Evolutionary conservation across 192 early-diverging fungal species (phyloP).

Genomic region (Dissophora globulifera): DNA sequence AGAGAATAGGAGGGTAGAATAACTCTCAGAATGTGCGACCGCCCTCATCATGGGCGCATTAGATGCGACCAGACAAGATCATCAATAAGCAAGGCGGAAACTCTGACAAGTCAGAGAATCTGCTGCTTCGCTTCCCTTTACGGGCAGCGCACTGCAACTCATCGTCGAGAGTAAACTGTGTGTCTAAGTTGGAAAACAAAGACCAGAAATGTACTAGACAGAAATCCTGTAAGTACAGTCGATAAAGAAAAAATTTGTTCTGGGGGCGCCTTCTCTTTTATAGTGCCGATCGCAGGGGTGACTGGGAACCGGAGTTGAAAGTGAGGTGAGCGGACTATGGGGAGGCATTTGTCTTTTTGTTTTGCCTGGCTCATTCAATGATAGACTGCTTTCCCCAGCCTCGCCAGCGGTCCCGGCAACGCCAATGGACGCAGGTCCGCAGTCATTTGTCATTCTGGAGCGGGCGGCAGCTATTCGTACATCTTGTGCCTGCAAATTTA

Average conservation of each 20-base stretch:
- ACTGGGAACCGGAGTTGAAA: conserved; percentile 8
- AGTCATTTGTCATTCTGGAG: too few species aligned
- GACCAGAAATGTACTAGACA: conserved; percentile 56
- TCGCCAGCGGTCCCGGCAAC: too few species aligned
- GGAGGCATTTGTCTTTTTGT: neutral
- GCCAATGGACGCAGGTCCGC: too few species aligned
- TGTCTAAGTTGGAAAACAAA: conserved; percentile 57
- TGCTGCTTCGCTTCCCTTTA: conserved; percentile 54
- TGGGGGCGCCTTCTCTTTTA: neutral
- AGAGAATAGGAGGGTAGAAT: conserved; percentile 13
- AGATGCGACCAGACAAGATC: conserved; percentile 40
- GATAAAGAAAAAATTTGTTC: conserved; percentile 32
- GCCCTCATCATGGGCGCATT: conserved; percentile 43
- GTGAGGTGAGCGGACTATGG: too few species aligned
- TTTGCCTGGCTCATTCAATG: neutral
- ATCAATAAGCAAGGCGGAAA: conserved; percentile 45
- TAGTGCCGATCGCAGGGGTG: neutral
- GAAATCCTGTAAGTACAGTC: conserved; percentile 56
- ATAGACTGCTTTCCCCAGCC: too few species aligned
- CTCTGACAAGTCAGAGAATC: neutral
- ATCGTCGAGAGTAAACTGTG: conserved; percentile 58
- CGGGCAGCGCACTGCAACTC: conserved; percentile 55
- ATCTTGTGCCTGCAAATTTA: too few species aligned
- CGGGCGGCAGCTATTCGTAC: too few species aligned
- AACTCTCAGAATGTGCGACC: conserved; percentile 52